Percentiles rank a stretch among this genome's conserved stretches.
Conservation (phyloP, 2,329 filamentous ascomycete genomes). For the Calonectria ilicicola region DNA sequence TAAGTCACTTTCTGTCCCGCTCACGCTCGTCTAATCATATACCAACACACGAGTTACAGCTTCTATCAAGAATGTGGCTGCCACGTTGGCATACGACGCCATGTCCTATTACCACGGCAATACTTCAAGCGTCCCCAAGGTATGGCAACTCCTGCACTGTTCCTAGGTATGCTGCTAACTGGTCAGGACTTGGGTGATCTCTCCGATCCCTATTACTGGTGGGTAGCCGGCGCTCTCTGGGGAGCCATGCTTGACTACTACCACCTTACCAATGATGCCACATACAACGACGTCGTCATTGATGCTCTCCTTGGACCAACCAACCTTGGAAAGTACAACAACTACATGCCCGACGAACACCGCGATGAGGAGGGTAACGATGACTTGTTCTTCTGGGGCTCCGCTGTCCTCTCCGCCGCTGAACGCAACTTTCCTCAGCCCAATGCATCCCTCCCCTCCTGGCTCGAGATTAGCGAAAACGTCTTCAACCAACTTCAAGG, state of each 20-base stretch:
- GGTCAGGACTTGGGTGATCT: slow-evolving; percentile 69
- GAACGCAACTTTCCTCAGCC: slow-evolving; percentile 76
- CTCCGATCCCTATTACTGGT: slow-evolving; percentile 76
- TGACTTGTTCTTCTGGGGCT: slow-evolving; percentile 81
- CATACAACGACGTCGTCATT: slow-evolving; percentile 70
- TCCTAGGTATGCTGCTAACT: slow-evolving; percentile 10
- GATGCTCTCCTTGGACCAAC: slow-evolving; percentile 68
- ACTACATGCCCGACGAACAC: slow-evolving; percentile 71
- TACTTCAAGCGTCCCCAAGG: slow-evolving; percentile 60
- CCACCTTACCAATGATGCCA: slow-evolving; percentile 71
- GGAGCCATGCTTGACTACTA: slow-evolving; percentile 79
- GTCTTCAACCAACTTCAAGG: slow-evolving; percentile 78
- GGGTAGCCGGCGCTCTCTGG: slow-evolving; percentile 74
- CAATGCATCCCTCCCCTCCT: slow-evolving; percentile 66
- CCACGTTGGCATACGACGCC: slow-evolving; percentile 69
- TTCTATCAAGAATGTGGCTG: slow-evolving; percentile 72
- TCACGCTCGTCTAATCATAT: not conserved
- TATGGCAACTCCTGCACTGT: slow-evolving; percentile 38
- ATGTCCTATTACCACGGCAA: slow-evolving; percentile 76
- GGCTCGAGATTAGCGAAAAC: slow-evolving; percentile 75
- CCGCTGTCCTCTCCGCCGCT: slow-evolving; percentile 75
- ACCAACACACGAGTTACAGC: slow-evolving; percentile 52
- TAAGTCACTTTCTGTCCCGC: slow-evolving; percentile 14
- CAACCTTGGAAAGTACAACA: slow-evolving; percentile 66
- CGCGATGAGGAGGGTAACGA: slow-evolving; percentile 77